phyloP scores from a whole-genome alignment of 495 filamentous ascomycete species.

The Penicillium herquei region DNA sequence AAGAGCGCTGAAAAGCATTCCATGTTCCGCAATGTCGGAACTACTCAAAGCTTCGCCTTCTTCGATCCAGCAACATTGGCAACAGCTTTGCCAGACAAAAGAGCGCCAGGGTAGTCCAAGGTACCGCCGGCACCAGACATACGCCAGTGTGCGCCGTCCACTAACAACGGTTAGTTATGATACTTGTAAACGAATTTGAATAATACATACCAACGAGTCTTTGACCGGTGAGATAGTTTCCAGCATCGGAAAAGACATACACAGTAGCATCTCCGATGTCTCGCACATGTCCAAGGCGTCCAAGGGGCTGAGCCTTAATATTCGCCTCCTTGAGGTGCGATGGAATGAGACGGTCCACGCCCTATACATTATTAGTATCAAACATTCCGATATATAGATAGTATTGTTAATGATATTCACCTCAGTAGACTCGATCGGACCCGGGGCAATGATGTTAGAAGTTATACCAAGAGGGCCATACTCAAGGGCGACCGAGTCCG shows the following conservation, averaged over 20 bases:
- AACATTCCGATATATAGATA: not conserved
- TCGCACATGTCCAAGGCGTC: constrained; percentile 72
- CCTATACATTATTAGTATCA: constrained; percentile 20
- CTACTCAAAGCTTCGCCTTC: constrained; percentile 59
- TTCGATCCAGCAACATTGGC: constrained; percentile 59
- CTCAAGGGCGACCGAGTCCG: constrained; percentile 72
- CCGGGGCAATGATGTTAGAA: constrained; percentile 81
- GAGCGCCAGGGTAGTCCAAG: constrained; percentile 60
- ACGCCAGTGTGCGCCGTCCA: constrained; percentile 48
- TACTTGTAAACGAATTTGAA: not conserved
- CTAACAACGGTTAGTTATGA: constrained; percentile 20
- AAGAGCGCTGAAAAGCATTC: not conserved
- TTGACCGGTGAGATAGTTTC: constrained; percentile 79
- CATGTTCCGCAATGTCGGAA: not conserved
- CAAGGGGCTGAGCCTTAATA: constrained; percentile 57
- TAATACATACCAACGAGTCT: constrained; percentile 59
- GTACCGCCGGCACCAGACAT: constrained; percentile 42
- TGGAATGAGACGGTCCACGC: constrained; percentile 44
- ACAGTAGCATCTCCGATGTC: constrained; percentile 94
- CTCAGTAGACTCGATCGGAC: constrained; percentile 68
- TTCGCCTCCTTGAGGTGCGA: constrained; percentile 31
- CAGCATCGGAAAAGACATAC: constrained; percentile 78
- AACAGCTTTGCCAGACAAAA: constrained; percentile 55
- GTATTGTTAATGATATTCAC: constrained; percentile 25
- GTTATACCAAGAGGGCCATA: constrained; percentile 88